Percentiles rank a stretch among this genome's conserved stretches.
Conservation (phyloP, 345 rosid genomes). For the Arabidopsis thaliana region DNA sequence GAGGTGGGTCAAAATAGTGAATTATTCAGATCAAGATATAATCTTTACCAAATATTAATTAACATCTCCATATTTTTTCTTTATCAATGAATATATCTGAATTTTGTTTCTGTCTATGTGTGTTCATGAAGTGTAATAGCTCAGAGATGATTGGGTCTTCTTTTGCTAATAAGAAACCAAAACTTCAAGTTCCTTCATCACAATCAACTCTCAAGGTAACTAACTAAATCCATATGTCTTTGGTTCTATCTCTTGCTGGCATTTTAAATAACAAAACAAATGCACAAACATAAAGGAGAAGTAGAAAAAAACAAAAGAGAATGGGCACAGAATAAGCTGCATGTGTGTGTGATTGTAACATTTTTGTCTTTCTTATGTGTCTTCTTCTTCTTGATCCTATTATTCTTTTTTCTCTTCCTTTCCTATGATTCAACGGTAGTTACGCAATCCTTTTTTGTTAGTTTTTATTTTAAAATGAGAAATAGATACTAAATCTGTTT, state of each 20-base stretch:
- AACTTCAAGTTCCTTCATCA: slow-evolving; percentile 64
- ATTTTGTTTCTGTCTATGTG: not conserved
- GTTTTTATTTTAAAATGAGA: not conserved
- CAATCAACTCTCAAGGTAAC: slow-evolving; percentile 77
- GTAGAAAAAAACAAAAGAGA: slow-evolving; percentile 38
- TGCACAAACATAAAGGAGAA: slow-evolving; percentile 40
- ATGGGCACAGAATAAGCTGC: slow-evolving; percentile 50
- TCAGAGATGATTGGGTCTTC: slow-evolving; percentile 61
- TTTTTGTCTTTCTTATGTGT: slow-evolving; percentile 78
- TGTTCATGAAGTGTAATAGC: slow-evolving; percentile 66
- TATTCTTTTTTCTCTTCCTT: slow-evolving; percentile 56
- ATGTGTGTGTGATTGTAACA: slow-evolving; percentile 43
- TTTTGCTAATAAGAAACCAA: slow-evolving; percentile 70
- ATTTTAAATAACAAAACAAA: slow-evolving; percentile 33
- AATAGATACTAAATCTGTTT: slow-evolving; percentile 11
- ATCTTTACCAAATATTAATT: not conserved
- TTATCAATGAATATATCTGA: not conserved
- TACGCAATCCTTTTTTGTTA: slow-evolving; percentile 26
- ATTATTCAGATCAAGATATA: not conserved
- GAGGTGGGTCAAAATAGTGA: slow-evolving; percentile 28
- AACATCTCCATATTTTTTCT: not conserved
- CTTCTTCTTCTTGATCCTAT: slow-evolving; percentile 57
- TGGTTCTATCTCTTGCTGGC: slow-evolving; percentile 35
- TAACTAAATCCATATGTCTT: slow-evolving; percentile 14
- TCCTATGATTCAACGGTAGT: slow-evolving; percentile 41